A percentile compares a stretch with the other conserved stretches of the same genome.
These are phyloP conservation scores for Thuidium tamariscinum DNA, from an alignment of 225 moss, liverwort and hornwort species.

Conservation along the genomic window DNA sequence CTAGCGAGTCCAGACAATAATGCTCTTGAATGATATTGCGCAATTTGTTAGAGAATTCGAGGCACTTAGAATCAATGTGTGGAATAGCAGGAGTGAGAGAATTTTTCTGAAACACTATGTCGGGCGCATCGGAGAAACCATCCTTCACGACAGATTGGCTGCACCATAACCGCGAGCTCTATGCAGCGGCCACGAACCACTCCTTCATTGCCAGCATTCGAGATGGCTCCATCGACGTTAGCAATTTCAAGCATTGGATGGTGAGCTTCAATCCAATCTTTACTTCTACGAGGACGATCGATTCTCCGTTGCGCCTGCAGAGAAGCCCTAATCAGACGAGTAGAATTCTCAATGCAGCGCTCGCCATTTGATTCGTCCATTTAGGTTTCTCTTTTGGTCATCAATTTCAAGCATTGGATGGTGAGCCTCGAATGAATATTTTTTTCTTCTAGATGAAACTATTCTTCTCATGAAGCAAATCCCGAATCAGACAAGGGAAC, in stretches of 20 bases:
- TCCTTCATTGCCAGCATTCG: slow-evolving; percentile 72
- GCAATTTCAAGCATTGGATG: slow-evolving; percentile 68
- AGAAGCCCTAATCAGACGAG: not conserved
- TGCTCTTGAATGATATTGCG: not conserved
- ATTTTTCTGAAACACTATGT: not conserved
- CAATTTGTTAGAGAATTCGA: not conserved
- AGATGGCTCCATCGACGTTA: slow-evolving; percentile 53
- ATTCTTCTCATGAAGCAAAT: not conserved
- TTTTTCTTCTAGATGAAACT: not conserved
- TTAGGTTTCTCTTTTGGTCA: not conserved
- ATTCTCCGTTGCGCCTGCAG: not conserved
- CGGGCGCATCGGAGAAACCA: not conserved
- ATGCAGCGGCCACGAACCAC: slow-evolving; percentile 49
- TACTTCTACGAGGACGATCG: not conserved
- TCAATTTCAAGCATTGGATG: slow-evolving; percentile 48
- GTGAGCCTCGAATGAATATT: not conserved
- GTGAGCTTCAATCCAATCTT: slow-evolving; percentile 8
- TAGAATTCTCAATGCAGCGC: not conserved
- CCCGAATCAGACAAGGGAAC: not conserved
- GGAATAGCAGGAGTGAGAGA: not conserved
- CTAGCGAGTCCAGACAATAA: not conserved
- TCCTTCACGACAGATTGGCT: slow-evolving; percentile 44
- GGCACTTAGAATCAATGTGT: not conserved
- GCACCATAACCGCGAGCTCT: slow-evolving; percentile 38
- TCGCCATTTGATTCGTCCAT: not conserved